These are phyloP conservation scores for Solanum pinnatisectum DNA, from an alignment of 257 asterid species.

Conservation along the genomic window DNA sequence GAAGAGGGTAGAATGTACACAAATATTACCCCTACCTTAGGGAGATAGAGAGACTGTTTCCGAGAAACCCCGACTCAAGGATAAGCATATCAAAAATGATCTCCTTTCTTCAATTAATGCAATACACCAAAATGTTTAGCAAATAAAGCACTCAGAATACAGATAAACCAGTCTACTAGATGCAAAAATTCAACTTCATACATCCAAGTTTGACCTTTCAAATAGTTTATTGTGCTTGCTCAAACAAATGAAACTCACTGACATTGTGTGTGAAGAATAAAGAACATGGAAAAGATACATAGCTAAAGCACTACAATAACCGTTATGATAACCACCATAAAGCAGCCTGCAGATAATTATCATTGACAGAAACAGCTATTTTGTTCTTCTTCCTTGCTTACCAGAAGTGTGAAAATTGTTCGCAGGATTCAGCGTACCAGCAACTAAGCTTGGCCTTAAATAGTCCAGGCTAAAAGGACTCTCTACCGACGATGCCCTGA, in stretches of 20 bases:
- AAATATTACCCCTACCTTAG: neutral
- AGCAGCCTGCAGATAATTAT: neutral
- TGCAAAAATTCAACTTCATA: neutral
- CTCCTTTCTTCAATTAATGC: neutral
- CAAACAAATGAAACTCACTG: neutral
- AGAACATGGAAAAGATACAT: neutral
- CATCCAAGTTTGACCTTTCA: neutral
- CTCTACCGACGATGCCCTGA: constrained; percentile 42
- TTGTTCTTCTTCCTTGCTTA: neutral
- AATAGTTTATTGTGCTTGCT: neutral
- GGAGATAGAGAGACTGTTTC: rapidly evolving
- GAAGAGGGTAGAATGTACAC: neutral
- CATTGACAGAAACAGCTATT: neutral
- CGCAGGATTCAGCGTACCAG: neutral
- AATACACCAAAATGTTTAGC: neutral
- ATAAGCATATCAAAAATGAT: neutral
- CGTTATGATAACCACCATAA: neutral
- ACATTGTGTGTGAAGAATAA: neutral
- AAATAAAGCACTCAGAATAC: neutral
- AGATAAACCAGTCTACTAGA: neutral
- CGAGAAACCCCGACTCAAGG: neutral
- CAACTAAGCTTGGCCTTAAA: neutral
- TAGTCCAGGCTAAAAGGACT: neutral
- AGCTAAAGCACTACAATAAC: neutral
- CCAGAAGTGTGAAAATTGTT: neutral